Evolutionary conservation across 2,329 filamentous ascomycete genomes (phyloP).

Genomic region (Botryotinia narcissicola): DNA sequence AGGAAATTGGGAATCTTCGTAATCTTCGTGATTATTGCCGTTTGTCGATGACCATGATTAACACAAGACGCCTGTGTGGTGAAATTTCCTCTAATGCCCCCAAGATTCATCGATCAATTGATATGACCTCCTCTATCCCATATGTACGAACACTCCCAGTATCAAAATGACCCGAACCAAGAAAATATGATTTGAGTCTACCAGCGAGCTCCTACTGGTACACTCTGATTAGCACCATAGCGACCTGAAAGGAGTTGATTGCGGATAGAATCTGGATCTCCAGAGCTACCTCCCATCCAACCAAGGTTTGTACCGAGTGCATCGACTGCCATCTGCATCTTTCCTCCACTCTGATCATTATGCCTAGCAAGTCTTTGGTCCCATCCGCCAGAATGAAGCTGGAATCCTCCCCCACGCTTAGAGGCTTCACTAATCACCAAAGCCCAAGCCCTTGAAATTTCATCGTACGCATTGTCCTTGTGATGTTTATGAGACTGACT

Average conservation of each 20-base stretch:
- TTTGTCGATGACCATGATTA: constrained; percentile 22
- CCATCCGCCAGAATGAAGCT: constrained; percentile 87
- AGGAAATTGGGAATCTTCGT: constrained; percentile 35
- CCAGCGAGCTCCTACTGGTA: constrained; percentile 61
- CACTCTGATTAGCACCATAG: constrained; percentile 52
- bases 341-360: constrained; percentile 80
- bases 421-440: constrained; percentile 86
- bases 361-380: constrained; percentile 84
- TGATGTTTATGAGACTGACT: constrained; percentile 84
- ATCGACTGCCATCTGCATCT: constrained; percentile 74
- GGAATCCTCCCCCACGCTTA: constrained; percentile 87
- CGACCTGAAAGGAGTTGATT: constrained; percentile 61
- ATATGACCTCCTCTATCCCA: constrained; percentile 20
- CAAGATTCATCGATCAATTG: constrained; percentile 13
- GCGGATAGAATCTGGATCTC: constrained; percentile 55
- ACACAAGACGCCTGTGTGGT: constrained; percentile 20
- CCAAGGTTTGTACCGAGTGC: constrained; percentile 72
- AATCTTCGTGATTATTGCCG: constrained; percentile 35
- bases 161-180: neutral
- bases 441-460: constrained; percentile 91
- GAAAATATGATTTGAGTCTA: neutral
- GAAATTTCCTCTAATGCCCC: constrained; percentile 19
- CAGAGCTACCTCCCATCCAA: constrained; percentile 62
- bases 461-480: constrained; percentile 94
- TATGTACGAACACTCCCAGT: constrained; percentile 33